phyloP scores from a whole-genome alignment of 2,329 filamentous ascomycete genomes.

The Westerdykella ornata region DNA sequence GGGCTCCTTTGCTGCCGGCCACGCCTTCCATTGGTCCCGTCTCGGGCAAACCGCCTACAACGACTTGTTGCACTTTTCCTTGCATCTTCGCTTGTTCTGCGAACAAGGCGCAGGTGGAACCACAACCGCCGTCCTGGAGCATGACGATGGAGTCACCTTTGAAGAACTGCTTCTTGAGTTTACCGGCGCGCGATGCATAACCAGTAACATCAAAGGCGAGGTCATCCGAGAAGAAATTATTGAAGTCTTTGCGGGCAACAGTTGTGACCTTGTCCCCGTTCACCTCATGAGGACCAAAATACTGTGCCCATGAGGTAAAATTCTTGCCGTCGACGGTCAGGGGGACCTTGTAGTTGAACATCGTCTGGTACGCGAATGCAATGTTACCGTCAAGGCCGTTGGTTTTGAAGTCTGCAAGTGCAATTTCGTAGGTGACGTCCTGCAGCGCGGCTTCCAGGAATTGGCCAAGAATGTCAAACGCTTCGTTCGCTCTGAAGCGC shows the following conservation, averaged over 20 bases:
- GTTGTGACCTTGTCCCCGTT: slow-evolving; percentile 26
- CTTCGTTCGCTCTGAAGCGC: slow-evolving; percentile 40
- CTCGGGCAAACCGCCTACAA: slow-evolving; percentile 35
- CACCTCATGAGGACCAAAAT: slow-evolving; percentile 22
- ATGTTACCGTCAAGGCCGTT: slow-evolving; percentile 4
- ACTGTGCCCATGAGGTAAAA: slow-evolving; percentile 30
- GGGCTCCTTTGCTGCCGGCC: slow-evolving; percentile 36
- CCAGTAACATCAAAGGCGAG: slow-evolving; percentile 11
- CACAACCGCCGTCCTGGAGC: slow-evolving; percentile 37
- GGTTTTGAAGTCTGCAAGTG: slow-evolving; percentile 5
- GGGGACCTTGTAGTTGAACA: slow-evolving; percentile 19
- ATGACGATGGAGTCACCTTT: slow-evolving; percentile 28
- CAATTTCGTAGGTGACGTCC: slow-evolving; percentile 10
- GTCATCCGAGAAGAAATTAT: slow-evolving; percentile 15
- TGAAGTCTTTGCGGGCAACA: slow-evolving; percentile 12
- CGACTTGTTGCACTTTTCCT: slow-evolving; percentile 35
- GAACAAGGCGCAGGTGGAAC: slow-evolving; percentile 39
- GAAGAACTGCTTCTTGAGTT: slow-evolving; percentile 20
- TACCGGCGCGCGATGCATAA: slow-evolving; percentile 12
- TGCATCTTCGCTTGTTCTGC: slow-evolving; percentile 38
- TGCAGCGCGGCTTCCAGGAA: slow-evolving; percentile 6
- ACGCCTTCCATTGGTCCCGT: slow-evolving; percentile 36
- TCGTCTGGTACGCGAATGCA: slow-evolving; percentile 8
- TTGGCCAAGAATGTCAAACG: slow-evolving; percentile 15
- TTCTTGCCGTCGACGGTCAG: slow-evolving; percentile 14